Conservation (phyloP, 495 filamentous ascomycete species). For the Penicillium robsamsonii region DNA sequence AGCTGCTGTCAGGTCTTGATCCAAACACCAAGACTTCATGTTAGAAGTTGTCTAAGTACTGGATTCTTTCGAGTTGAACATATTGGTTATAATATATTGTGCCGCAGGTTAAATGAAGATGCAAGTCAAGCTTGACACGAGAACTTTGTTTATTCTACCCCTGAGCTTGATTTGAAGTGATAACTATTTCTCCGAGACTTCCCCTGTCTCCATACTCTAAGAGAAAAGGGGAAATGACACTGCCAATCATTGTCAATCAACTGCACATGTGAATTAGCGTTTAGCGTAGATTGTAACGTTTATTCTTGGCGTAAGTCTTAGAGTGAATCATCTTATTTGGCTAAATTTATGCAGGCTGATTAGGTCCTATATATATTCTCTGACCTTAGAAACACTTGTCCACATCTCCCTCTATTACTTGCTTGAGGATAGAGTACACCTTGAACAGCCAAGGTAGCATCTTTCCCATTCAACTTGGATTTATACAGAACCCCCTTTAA, state of each 20-base stretch:
- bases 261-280: neutral
- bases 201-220: neutral
- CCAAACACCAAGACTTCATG: conserved; percentile 18
- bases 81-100: neutral
- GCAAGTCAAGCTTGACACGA: neutral
- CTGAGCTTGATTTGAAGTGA: neutral
- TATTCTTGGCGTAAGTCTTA: neutral
- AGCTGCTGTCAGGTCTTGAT: conserved; percentile 43
- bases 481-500: too few species aligned
- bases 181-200: neutral
- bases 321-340: neutral
- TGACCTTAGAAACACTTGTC: neutral
- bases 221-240: neutral
- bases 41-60: neutral
- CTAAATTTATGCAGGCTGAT: neutral
- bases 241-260: conserved; percentile 8
- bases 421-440: neutral
- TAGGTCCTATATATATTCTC: neutral
- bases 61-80: neutral
- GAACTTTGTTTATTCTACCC: neutral
- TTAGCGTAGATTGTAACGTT: neutral
- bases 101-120: neutral
- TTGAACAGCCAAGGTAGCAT: neutral
- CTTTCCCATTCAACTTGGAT: too few species aligned
- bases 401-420: neutral